Evolutionary conservation across 805 yeast genomes (phyloP), one percentile per base, ranked within the genome.

Genomic region (Kuraishia hungarica): DNA sequence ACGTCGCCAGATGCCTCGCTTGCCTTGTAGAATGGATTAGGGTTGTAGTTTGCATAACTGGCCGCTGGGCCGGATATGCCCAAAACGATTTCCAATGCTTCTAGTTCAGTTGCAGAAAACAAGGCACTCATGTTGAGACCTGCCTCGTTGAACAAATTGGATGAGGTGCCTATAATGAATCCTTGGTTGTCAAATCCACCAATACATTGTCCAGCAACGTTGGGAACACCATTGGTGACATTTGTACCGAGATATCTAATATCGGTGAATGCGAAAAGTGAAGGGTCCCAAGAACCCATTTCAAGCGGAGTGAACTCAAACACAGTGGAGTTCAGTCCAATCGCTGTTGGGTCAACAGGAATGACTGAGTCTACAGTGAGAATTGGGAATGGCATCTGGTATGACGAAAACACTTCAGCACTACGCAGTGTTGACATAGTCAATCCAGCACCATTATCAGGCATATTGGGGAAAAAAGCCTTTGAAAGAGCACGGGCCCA

Each of bases 221-320:
- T 61, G 10, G 89, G 84, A 11, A 62, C 57, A 28, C 96, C 96
- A 57, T 82, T 73, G 20, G 70, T 61, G 24, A 86, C 77, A 2
- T 72, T 60, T 0, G 94, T 74, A 10, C 96, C 96, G 50, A 89
- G 65, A 64, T 84, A 86, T 65, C 81, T 77, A 51, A 80, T 69
- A 54, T 86, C 82, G 20, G 84, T 72, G 66, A 90, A 89, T 7
- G 85, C 76, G 53, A 78, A 75, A 55, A 86, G 71, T 2, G 83
- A 71, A 7, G 86, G 84, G 63, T 88, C 93, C 94, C 94, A 90
- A 2, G 94, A 83, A 15, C 97, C 97, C 64, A 90, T 74, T 65
- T 85, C 87, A 62, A 73, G 83, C 17, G 96, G 92, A 53, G 76
- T 77, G 54, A 80, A 65, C 60, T 83, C 81, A 57, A 83, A 74